Evolutionary conservation across 768 basidiomycete species (phyloP).

Genomic region (Serendipita sp.): DNA sequence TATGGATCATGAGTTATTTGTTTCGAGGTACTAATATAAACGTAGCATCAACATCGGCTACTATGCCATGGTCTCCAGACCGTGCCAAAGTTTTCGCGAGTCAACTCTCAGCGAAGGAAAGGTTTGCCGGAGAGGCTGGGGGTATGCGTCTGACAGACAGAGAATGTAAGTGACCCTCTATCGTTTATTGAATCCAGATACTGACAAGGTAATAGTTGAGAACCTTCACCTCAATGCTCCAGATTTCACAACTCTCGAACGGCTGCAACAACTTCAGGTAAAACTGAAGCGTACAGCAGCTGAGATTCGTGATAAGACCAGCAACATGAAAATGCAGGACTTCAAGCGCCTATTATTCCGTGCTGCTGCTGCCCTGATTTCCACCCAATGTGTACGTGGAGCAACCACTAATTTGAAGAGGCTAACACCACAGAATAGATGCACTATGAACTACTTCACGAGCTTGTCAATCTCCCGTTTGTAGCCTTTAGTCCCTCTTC

Average conservation of each 20-base stretch:
- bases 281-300: constrained; percentile 51
- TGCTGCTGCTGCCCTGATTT: constrained; percentile 67
- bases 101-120: constrained; percentile 82
- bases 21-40: constrained; percentile 38
- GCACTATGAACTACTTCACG: constrained; percentile 57
- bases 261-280: constrained; percentile 48
- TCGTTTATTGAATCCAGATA: not conserved
- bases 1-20: constrained; percentile 29
- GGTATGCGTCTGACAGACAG: constrained; percentile 58
- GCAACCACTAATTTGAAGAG: not conserved
- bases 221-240: constrained; percentile 48
- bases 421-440: constrained; percentile 37
- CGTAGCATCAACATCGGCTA: constrained; percentile 14
- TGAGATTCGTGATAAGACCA: constrained; percentile 56
- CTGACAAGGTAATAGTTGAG: constrained; percentile 18
- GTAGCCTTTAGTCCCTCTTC: constrained; percentile 77
- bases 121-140: constrained; percentile 73
- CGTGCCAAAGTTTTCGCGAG: constrained; percentile 65
- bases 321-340: constrained; percentile 62
- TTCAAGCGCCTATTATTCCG: constrained; percentile 74
- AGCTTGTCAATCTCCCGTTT: constrained; percentile 77
- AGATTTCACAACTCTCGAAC: constrained; percentile 37
- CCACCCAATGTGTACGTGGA: constrained; percentile 39
- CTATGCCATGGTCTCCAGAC: constrained; percentile 47
- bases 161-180: constrained; percentile 31